phyloP scores from a whole-genome alignment of 2,329 filamentous ascomycete genomes.

The Aspergillus alliaceus region DNA sequence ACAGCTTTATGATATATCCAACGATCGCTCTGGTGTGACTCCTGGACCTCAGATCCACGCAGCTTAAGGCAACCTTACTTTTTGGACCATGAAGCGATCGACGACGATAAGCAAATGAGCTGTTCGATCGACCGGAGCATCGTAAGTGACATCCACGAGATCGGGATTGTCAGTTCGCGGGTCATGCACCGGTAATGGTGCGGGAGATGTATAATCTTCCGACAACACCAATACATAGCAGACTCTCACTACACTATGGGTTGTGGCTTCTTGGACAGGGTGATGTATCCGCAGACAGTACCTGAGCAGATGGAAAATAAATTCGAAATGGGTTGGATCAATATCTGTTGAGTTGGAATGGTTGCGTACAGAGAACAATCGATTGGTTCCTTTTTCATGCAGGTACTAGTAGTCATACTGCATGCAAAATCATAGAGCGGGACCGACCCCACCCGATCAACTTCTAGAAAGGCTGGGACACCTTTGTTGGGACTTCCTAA shows the following conservation, averaged over 20 bases:
- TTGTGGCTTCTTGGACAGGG: neutral
- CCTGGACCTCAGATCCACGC: neutral
- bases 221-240: neutral
- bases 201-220: neutral
- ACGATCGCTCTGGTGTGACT: neutral
- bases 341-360: neutral
- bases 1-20: neutral
- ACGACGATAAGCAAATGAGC: neutral
- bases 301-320: neutral
- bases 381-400: too few species aligned
- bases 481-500: too few species aligned
- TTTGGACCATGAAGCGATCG: constrained; percentile 1
- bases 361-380: neutral
- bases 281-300: neutral
- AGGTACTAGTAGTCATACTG: too few species aligned
- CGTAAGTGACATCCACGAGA: constrained; percentile 9
- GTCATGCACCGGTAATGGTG: constrained; percentile 12
- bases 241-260: too few species aligned
- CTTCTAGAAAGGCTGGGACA: too few species aligned
- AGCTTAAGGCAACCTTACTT: constrained; percentile 1
- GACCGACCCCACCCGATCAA: too few species aligned
- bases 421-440: too few species aligned
- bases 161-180: neutral
- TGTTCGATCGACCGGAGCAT: constrained; percentile 10
- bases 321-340: neutral